Conservation (phyloP, 2,329 filamentous ascomycete species). For the Aspergillus tamarii region DNA sequence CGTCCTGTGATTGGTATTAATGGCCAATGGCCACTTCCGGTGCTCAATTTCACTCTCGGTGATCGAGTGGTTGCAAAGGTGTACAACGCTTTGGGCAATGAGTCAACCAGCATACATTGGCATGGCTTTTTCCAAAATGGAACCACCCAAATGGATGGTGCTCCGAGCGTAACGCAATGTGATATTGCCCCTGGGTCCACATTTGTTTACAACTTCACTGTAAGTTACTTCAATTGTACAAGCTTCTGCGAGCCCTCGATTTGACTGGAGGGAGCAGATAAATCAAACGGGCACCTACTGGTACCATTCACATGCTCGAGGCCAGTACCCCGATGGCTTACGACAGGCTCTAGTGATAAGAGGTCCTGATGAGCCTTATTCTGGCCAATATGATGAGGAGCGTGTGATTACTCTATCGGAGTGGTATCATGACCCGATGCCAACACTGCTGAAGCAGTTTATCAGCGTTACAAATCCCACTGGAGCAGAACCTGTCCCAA, state of each 20-base stretch:
- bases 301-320: constrained; percentile 70
- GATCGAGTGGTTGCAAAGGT: constrained; percentile 72
- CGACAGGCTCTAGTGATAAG: constrained; percentile 70
- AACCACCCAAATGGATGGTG: constrained; percentile 74
- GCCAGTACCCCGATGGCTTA: constrained; percentile 70
- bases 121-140: constrained; percentile 79
- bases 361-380: constrained; percentile 51
- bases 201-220: constrained; percentile 69
- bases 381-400: constrained; percentile 6
- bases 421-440: constrained; percentile 12
- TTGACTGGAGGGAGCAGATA: constrained; percentile 36
- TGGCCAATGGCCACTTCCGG: constrained; percentile 72
- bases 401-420: constrained; percentile 1
- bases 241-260: background rate
- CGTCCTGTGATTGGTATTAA: constrained; percentile 71
- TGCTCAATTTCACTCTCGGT: constrained; percentile 73
- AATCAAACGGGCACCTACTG: constrained; percentile 60
- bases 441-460: background rate
- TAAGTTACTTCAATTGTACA: background rate
- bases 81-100: constrained; percentile 67
- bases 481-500: constrained; percentile 67
- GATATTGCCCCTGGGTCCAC: constrained; percentile 64
- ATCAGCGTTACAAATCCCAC: constrained; percentile 54
- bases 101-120: constrained; percentile 71
- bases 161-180: constrained; percentile 69